phyloP scores from a whole-genome alignment of 345 rosid genomes.

The Mallotus nudiflorus region DNA sequence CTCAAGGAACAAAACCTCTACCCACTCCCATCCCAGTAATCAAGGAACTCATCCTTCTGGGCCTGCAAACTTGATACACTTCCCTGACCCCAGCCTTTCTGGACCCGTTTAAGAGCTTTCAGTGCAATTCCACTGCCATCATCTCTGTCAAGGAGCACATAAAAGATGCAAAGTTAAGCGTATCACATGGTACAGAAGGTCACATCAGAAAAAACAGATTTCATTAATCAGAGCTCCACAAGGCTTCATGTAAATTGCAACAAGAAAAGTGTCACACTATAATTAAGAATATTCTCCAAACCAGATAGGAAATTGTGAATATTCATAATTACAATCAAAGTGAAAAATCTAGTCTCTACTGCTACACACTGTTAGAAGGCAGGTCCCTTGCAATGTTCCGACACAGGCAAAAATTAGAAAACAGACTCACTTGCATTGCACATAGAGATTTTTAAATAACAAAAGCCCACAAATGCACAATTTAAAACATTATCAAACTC shows the following conservation, averaged over 20 bases:
- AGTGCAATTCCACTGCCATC: conserved; percentile 89
- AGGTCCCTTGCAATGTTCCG: no score
- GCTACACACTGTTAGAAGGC: no score
- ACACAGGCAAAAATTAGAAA: background rate
- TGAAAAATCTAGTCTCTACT: no score
- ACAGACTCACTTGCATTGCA: background rate
- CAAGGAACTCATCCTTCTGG: conserved; percentile 48
- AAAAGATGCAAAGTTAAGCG: conserved; percentile 14
- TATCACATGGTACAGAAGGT: conserved; percentile 11
- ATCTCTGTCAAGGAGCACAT: conserved; percentile 57
- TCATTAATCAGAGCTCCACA: conserved; percentile 9
- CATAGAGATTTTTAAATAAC: no score
- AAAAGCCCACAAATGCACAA: no score
- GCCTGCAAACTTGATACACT: conserved; percentile 53
- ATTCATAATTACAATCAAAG: no score
- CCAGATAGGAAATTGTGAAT: background rate
- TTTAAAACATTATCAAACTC: no score
- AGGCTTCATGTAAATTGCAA: background rate
- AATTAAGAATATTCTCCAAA: background rate
- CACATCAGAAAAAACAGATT: background rate
- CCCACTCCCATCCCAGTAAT: conserved; percentile 50
- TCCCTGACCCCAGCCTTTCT: conserved; percentile 85
- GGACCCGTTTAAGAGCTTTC: conserved; percentile 65
- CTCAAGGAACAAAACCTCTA: conserved; percentile 13
- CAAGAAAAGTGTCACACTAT: background rate